phyloP scores from a whole-genome alignment of 768 basidiomycete genomes.

The Mycena galericulata region DNA sequence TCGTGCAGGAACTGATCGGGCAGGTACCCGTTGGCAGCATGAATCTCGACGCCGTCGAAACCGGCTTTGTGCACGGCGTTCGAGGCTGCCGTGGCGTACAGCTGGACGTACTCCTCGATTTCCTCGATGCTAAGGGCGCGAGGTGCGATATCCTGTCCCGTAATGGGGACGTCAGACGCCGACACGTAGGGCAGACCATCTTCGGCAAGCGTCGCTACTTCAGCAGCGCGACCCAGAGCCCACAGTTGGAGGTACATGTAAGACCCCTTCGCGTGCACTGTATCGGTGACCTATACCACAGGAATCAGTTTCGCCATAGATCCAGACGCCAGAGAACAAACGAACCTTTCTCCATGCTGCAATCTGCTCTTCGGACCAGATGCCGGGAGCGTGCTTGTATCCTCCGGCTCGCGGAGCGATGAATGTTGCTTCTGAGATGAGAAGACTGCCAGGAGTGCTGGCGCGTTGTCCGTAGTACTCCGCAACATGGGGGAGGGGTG shows the following conservation, averaged over 20 bases:
- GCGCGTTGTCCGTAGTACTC: constrained; percentile 45
- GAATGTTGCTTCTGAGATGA: constrained; percentile 55
- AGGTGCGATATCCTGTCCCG: constrained; percentile 36
- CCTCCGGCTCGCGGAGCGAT: constrained; percentile 48
- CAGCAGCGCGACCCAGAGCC: constrained; percentile 56
- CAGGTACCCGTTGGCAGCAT: constrained; percentile 47
- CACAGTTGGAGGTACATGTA: constrained; percentile 63
- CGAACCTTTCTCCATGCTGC: constrained; percentile 57
- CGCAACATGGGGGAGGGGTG: constrained; percentile 44
- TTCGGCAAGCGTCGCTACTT: constrained; percentile 36
- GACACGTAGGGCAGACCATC: constrained; percentile 45
- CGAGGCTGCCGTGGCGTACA: constrained; percentile 58
- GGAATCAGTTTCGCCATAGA: not conserved
- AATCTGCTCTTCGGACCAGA: constrained; percentile 58
- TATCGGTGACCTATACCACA: constrained; percentile 23
- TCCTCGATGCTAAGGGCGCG: constrained; percentile 48
- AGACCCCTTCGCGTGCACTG: constrained; percentile 39
- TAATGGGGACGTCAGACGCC: constrained; percentile 37
- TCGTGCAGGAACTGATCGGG: constrained; percentile 56
- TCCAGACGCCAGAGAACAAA: not conserved
- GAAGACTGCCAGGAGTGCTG: constrained; percentile 46
- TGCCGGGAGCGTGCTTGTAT: constrained; percentile 51
- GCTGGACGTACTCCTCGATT: constrained; percentile 49
- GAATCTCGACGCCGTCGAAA: constrained; percentile 68
- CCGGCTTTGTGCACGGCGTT: constrained; percentile 60